Conservation (phyloP, 768 basidiomycete genomes). For the Kwoniella bestiolae region DNA sequence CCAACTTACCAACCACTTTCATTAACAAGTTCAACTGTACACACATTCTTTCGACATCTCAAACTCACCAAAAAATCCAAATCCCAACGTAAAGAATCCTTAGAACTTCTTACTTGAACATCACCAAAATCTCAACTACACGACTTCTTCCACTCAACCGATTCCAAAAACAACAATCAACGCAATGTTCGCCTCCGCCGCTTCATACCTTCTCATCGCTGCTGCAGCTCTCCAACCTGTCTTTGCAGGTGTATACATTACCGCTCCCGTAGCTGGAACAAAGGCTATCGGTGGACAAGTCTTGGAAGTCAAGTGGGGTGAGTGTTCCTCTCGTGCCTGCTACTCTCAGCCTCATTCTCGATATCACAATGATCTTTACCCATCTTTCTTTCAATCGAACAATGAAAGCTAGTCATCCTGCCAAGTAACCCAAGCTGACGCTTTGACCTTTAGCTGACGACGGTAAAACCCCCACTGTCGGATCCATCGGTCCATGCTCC, state of each 20-base stretch:
- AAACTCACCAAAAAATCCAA: background rate
- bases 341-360: background rate
- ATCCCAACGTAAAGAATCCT: background rate
- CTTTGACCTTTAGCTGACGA: slow-evolving; percentile 44
- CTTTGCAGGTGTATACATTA: slow-evolving; percentile 54
- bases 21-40: background rate
- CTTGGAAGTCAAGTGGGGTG: slow-evolving; percentile 54
- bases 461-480: slow-evolving; percentile 50
- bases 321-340: slow-evolving; percentile 20
- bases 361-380: no score
- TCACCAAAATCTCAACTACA: background rate
- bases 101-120: slow-evolving; percentile 6
- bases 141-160: slow-evolving; percentile 1
- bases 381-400: no score
- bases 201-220: slow-evolving; percentile 35
- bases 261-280: slow-evolving; percentile 46
- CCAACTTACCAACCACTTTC: slow-evolving; percentile 9
- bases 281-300: slow-evolving; percentile 45
- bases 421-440: slow-evolving; percentile 8
- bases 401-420: no score
- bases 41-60: slow-evolving; percentile 12
- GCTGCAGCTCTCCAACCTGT: slow-evolving; percentile 38
- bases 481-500: slow-evolving; percentile 44
- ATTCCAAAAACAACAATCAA: slow-evolving; percentile 11
- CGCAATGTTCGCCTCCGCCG: slow-evolving; percentile 41